phyloP scores from a whole-genome alignment of 352 stramenopile genomes.

The Globisporangium carolinianum region DNA sequence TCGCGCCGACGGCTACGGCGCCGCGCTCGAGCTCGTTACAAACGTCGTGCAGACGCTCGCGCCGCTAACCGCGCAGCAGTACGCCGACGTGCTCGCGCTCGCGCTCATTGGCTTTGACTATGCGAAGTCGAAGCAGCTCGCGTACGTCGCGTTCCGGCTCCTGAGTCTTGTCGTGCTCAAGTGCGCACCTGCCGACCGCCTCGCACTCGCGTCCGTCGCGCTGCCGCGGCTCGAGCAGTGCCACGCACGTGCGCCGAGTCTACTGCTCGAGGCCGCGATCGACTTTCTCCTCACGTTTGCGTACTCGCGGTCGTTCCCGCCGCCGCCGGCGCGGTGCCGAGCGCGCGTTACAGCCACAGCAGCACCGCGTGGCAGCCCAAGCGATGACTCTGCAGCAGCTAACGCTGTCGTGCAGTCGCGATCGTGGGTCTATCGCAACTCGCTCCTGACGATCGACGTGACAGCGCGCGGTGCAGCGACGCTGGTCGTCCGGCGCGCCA shows the following conservation, averaged over 20 bases:
- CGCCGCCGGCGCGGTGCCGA: slow-evolving; percentile 19
- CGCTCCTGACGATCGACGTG: slow-evolving; percentile 47
- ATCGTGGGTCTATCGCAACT: slow-evolving; percentile 48
- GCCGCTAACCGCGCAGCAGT: slow-evolving; percentile 8
- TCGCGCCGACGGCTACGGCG: slow-evolving; percentile 49
- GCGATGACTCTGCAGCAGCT: slow-evolving; percentile 1
- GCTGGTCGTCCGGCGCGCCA: slow-evolving; percentile 45
- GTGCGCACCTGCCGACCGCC: slow-evolving; percentile 29
- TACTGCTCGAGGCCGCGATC: slow-evolving; percentile 57
- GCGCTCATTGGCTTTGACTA: slow-evolving; percentile 55
- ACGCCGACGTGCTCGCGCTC: slow-evolving; percentile 31
- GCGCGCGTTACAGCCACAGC: slow-evolving; percentile 2
- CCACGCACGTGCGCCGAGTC: slow-evolving; percentile 23
- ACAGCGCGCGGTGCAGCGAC: slow-evolving; percentile 17
- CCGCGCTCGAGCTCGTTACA: slow-evolving; percentile 59
- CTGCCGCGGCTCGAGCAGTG: slow-evolving; percentile 51
- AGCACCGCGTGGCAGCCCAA: neutral
- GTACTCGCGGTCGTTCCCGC: slow-evolving; percentile 38
- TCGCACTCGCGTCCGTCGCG: slow-evolving; percentile 33
- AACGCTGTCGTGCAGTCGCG: slow-evolving; percentile 13
- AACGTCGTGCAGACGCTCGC: slow-evolving; percentile 30
- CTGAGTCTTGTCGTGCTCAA: slow-evolving; percentile 57
- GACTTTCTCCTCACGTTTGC: slow-evolving; percentile 79
- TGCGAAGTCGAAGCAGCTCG: slow-evolving; percentile 43
- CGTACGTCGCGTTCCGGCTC: slow-evolving; percentile 59